Base-by-base conservation (phyloP, 2,329 filamentous ascomycete genomes). In the Aspergillus awamori region DNA sequence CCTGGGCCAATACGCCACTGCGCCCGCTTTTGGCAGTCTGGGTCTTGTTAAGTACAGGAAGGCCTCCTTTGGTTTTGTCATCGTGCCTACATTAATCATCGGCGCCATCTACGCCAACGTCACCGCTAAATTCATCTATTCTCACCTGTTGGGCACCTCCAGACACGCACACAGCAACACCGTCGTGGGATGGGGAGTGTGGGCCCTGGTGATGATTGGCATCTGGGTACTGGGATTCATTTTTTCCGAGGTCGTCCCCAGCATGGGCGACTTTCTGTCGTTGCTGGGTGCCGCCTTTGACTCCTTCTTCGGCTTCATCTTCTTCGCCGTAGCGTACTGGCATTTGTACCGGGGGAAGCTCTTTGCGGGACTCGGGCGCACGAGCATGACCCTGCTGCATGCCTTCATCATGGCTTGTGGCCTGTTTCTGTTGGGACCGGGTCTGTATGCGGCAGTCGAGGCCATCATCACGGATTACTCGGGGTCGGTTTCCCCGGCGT, bases 391-490 rank as follows among this genome's bases (percentile, higher is more conserved):
- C 3, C 62, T 81, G 11, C 68, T 81, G 6, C 81, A 84, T 68
- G 62, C 77, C 1, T 74, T 84, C 58, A 72, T 84, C 11, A 74
- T 84, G 77, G 10, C 72, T 4, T 71, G 72, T 43, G 82, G 82
- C 0, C 65, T 84, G 63, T 84, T 84, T 66, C 63, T 84, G 62
- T 71, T 84, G 15, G 82, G 82, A 4, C 82, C 82, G 0, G 82
- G 82, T 0, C 65, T 84, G n/a, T 84, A 84, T 68, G 81, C 82
- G 33, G 82, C 82, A 13, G 78, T 83, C 4, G 73, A 83, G 70
- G 82, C 82, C 10, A 84, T 84, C 56, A 83, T 83, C 58, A 76
- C 74, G 4, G 82, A 84, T 71, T 84, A 84, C 59, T 72, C 78
- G 2, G 76, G 77, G 2, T 64, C 69, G 22, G 76, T 77, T 1